These are phyloP conservation scores for Chrysochromulina tobinii DNA, from an alignment of 78 protist genomes.

Conservation along the genomic window DNA sequence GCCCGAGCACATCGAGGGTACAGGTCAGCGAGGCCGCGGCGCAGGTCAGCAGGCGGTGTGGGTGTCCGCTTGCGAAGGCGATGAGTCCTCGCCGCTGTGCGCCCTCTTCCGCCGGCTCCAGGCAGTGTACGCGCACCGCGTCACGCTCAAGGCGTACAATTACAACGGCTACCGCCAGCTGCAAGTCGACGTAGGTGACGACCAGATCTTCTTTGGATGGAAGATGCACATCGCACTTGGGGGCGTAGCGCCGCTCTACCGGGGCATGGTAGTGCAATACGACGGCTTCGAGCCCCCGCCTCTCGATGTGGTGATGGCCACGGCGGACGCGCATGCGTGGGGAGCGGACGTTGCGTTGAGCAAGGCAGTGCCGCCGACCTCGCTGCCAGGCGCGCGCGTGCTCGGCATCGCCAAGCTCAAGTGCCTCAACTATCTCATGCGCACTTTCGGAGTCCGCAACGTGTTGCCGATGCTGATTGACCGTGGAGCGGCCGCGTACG, in stretches of 20 bases:
- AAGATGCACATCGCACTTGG: neutral
- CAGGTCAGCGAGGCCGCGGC: too few species aligned
- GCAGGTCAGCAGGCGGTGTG: too few species aligned
- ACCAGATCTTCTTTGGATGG: conserved; percentile 18
- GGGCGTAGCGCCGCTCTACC: conserved; percentile 7
- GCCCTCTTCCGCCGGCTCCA: neutral
- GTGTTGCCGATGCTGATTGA: neutral
- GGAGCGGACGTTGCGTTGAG: too few species aligned
- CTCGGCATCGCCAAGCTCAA: conserved; percentile 9
- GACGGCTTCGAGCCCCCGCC: neutral
- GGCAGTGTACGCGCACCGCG: neutral
- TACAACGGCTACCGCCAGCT: neutral
- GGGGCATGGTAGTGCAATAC: neutral
- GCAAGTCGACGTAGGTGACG: neutral
- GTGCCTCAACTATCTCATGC: neutral
- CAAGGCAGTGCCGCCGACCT: neutral
- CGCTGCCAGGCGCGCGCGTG: neutral
- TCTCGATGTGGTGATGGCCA: neutral
- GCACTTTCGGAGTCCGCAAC: conserved; percentile 9
- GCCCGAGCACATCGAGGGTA: too few species aligned
- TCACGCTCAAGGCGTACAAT: neutral
- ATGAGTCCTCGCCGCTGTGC: neutral
- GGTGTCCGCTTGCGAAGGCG: too few species aligned
- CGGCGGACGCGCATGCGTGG: too few species aligned
- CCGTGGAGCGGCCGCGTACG: neutral